phyloP scores from a whole-genome alignment of 2,329 filamentous ascomycete genomes.

The Emydomyces testavorans region DNA sequence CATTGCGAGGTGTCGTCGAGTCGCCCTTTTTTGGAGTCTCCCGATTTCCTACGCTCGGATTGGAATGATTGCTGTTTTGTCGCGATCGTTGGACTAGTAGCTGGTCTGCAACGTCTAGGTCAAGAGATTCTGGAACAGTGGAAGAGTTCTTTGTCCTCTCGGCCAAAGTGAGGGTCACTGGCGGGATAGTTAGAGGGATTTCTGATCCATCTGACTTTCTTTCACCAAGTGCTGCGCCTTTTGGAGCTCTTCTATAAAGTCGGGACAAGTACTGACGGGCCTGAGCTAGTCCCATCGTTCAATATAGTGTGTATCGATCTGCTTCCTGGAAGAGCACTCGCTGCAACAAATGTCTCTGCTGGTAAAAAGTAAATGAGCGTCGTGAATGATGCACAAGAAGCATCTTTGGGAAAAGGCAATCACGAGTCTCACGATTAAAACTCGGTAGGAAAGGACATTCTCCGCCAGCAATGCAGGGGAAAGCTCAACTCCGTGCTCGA shows the following conservation, averaged over 20 bases:
- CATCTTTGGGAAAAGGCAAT: neutral
- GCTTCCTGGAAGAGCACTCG: no score
- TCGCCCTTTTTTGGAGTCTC: neutral
- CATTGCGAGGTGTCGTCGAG: neutral
- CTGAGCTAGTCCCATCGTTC: conserved; percentile 13
- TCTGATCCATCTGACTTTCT: neutral
- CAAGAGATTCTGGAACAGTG: neutral
- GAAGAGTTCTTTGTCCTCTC: neutral
- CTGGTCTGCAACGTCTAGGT: conserved; percentile 6
- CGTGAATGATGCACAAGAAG: no score
- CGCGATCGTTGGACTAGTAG: conserved; percentile 3
- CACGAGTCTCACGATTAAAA: no score
- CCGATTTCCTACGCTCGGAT: neutral
- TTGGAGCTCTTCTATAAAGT: conserved; percentile 12
- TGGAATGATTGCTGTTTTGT: neutral
- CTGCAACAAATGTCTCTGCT: neutral
- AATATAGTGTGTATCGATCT: no score
- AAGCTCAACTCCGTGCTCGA: no score
- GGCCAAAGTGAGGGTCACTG: neutral
- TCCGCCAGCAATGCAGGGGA: no score
- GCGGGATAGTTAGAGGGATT: neutral
- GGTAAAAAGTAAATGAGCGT: no score
- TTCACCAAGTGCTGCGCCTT: neutral
- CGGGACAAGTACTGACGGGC: conserved; percentile 16
- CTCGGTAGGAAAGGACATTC: no score